Conservation (phyloP, 1,139 yeast genomes). For the Pichia sp. region DNA sequence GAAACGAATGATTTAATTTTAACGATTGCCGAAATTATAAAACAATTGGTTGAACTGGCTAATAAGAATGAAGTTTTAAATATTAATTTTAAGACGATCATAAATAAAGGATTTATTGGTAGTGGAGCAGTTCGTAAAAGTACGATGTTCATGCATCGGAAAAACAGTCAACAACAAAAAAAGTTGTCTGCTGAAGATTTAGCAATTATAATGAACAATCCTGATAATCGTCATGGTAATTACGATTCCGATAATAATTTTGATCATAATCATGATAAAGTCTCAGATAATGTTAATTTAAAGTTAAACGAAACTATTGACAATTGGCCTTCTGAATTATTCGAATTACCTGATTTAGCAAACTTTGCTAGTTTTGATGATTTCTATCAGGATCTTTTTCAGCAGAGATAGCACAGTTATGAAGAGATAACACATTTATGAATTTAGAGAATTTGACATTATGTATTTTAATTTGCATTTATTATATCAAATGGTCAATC, state of each 20-base stretch:
- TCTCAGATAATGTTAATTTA: no score
- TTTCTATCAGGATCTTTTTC: slow-evolving; percentile 38
- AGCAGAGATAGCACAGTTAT: no score
- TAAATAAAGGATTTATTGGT: slow-evolving; percentile 24
- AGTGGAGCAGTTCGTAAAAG: slow-evolving; percentile 13
- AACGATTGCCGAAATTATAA: slow-evolving; percentile 47
- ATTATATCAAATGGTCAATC: no score
- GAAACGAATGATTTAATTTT: slow-evolving; percentile 49
- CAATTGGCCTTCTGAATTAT: no score
- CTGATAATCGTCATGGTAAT: no score
- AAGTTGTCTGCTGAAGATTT: slow-evolving; percentile 21
- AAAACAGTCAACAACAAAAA: slow-evolving; percentile 21
- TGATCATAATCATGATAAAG: no score
- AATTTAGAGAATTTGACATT: no score
- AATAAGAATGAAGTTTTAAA: slow-evolving; percentile 21
- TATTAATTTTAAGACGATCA: not conserved
- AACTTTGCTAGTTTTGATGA: slow-evolving; percentile 44
- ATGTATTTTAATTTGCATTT: no score
- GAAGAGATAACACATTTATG: no score
- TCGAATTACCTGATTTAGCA: slow-evolving; percentile 35
- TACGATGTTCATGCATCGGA: slow-evolving; percentile 6
- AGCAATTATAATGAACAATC: no score
- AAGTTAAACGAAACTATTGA: no score
- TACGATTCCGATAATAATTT: no score
- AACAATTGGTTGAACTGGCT: slow-evolving; percentile 41